These are phyloP conservation scores for Micractinium conductrix DNA, from an alignment of 139 green algal genomes.

Conservation along the genomic window DNA sequence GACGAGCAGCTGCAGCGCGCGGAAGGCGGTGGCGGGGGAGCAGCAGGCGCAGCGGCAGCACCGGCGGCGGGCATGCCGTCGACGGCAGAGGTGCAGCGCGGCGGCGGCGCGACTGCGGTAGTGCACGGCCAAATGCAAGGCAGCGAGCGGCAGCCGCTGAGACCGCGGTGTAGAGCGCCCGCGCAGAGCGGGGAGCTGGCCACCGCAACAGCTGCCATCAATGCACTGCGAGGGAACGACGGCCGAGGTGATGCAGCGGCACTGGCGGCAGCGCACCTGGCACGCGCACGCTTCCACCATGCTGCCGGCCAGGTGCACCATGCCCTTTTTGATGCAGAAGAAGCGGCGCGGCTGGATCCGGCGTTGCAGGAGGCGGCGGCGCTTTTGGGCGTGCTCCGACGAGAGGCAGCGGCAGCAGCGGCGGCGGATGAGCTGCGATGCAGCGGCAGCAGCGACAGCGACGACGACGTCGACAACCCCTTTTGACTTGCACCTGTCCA, in stretches of 20 bases:
- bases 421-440: not conserved
- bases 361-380: not conserved
- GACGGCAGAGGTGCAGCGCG: not conserved
- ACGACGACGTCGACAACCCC: not conserved
- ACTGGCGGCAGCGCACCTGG: conserved; percentile 15
- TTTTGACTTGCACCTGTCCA: too few relatives aligned
- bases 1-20: conserved; percentile 16
- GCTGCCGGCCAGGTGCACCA: conserved; percentile 27
- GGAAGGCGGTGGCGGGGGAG: not conserved
- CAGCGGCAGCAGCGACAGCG: not conserved
- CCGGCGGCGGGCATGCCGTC: not conserved
- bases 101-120: not conserved
- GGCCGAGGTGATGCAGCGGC: not conserved
- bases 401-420: not conserved
- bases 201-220: not conserved
- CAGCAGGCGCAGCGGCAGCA: not conserved
- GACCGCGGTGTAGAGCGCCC: not conserved
- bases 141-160: not conserved
- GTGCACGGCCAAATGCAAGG: conserved; percentile 41
- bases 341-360: conserved; percentile 21
- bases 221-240: not conserved
- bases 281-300: not conserved
- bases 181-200: not conserved
- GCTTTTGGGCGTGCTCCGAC: not conserved
- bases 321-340: conserved; percentile 39